Evolutionary conservation across 2,329 filamentous ascomycete species (phyloP), one percentile per base, ranked within the genome.

Genomic region (Penicillium fuscoglaucum): DNA sequence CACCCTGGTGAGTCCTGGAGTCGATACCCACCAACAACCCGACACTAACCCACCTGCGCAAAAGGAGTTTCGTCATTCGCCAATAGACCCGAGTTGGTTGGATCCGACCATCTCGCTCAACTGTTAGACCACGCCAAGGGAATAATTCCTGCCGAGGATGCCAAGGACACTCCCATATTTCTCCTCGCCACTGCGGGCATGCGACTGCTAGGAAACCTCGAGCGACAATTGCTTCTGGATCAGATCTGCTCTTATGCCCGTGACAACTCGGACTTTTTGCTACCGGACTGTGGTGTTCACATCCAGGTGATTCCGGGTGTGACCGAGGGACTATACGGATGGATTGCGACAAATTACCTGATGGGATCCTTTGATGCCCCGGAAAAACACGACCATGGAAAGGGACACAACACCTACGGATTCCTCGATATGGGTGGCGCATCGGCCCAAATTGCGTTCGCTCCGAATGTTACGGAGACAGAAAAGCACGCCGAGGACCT

Each of bases 341-440:
- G 95, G 95, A 90, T 99, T 67, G 93, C 96, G 8, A 90, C 93
- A 53, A 99, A 99, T 72, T 99, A 99, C 70, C 78, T 99, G 31
- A 82, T 99, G 1, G 93, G 92, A 29, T 91, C 92, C 4, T 98
- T 99, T 68, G 90, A 98, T 72, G 80, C 84, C 19, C 88, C 91
- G 0, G 79, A 87, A 51, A 78, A 86, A 15, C 90, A 96, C 68
- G 80, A 85, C 53, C 91, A 96, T 73, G 92, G 91, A 52, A 92
- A 96, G 64, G 86, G 84, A 28, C 95, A 98, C 72, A 90, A 93
- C 70, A 99, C 95, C 0, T 99, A 98, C 74, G 95, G 95, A 0
- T 99, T 99, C 70, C 80, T 99, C 60, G 95, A 99, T 72, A 99
- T 99, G 96, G 95, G 95, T 50, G 95, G 95, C 52, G 95, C 95